A percentile compares a stretch with the other conserved stretches of the same genome.
These are phyloP conservation scores for Buxus sempervirens DNA, from an alignment of 164 flowering plant genomes.

Conservation along the genomic window DNA sequence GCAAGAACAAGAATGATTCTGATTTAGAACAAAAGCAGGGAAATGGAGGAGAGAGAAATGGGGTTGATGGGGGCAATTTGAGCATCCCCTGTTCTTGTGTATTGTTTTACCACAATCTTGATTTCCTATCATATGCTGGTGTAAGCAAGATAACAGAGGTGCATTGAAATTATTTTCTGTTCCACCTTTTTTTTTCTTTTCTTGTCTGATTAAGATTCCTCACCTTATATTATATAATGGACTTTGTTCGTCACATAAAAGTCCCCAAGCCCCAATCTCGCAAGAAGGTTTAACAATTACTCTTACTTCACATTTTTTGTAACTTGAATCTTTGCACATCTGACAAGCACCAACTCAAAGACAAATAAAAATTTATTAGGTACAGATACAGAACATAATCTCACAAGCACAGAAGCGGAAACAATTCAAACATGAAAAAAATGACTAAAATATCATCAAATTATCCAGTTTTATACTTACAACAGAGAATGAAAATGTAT, in stretches of 20 bases:
- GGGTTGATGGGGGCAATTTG: no score
- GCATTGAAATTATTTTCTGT: no score
- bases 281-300: slow-evolving; percentile 38
- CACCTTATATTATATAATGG: slow-evolving; percentile 30
- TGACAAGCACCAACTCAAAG: slow-evolving; percentile 9
- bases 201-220: background rate
- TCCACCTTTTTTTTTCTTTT: no score
- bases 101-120: no score
- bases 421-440: background rate
- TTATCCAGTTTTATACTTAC: slow-evolving; percentile 33
- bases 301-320: slow-evolving; percentile 25
- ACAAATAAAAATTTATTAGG: background rate
- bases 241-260: slow-evolving; percentile 18
- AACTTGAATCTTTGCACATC: slow-evolving; percentile 23
- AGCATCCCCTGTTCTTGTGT: no score
- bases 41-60: no score
- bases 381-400: background rate
- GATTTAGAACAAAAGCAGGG: no score
- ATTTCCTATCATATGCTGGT: no score
- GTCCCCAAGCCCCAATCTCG: slow-evolving; percentile 35
- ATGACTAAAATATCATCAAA: background rate
- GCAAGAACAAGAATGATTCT: no score
- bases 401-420: background rate
- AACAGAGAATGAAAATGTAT: slow-evolving; percentile 43
- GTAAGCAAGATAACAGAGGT: no score